Conservation (phyloP, 495 filamentous ascomycete genomes). For the Trypethelium eluteriae region DNA sequence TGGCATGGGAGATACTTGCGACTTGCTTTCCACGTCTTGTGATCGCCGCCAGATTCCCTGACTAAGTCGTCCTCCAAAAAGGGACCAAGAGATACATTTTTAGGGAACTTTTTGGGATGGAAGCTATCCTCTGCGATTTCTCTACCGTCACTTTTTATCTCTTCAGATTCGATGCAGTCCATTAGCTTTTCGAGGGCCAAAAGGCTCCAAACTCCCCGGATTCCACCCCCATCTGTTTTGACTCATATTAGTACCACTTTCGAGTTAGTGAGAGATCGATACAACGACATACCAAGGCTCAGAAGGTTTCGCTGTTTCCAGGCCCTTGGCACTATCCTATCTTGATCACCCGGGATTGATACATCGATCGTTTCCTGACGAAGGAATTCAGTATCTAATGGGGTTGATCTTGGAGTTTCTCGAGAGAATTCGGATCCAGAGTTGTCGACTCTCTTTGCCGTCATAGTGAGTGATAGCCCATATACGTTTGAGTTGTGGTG, state of each 20-base stretch:
- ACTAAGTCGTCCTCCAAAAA: conserved; percentile 1
- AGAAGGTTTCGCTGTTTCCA: conserved; percentile 2
- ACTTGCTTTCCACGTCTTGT: neutral
- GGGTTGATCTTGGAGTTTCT: too few species aligned
- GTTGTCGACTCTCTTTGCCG: too few species aligned
- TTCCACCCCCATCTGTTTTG: conserved; percentile 21
- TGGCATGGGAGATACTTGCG: conserved; percentile 25
- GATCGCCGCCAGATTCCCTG: neutral
- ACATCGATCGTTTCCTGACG: too few species aligned
- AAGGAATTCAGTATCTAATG: too few species aligned
- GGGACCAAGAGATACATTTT: conserved; percentile 15
- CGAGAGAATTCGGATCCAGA: too few species aligned
- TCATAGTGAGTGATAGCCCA: too few species aligned
- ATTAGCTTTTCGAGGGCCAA: conserved; percentile 20
- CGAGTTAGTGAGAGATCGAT: too few species aligned
- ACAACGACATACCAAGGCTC: neutral
- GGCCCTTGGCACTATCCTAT: neutral
- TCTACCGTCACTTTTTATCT: conserved; percentile 2
- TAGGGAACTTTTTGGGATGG: conserved; percentile 15
- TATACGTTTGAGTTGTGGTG: too few species aligned
- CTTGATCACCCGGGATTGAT: too few species aligned
- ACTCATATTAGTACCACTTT: neutral
- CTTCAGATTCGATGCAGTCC: conserved; percentile 16
- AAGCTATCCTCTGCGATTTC: conserved; percentile 17
- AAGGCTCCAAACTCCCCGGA: conserved; percentile 23